A percentile compares a stretch with the other conserved stretches of the same genome.
These are phyloP conservation scores for Peziza echinospora DNA, from an alignment of 495 filamentous ascomycete species.

Conservation along the genomic window DNA sequence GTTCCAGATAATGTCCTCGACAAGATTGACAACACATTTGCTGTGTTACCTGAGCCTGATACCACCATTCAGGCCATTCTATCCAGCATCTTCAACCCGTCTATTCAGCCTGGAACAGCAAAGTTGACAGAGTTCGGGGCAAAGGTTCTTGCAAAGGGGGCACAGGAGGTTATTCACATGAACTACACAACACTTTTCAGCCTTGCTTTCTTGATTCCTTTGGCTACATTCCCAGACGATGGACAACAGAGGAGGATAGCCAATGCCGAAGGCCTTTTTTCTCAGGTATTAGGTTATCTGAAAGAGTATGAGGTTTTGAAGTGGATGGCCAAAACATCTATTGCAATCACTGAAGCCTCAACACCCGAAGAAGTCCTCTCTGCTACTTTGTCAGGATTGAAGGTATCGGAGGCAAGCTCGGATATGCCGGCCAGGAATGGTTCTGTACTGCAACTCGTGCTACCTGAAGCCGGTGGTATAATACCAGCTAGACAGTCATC, in stretches of 20 bases:
- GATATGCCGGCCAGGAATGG: constrained; percentile 4
- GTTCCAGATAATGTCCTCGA: constrained; percentile 8
- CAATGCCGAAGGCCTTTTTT: constrained; percentile 44
- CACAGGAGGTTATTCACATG: constrained; percentile 53
- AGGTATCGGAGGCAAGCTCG: constrained; percentile 12
- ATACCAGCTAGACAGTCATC: constrained; percentile 7
- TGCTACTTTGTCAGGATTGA: constrained; percentile 7
- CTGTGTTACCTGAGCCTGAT: constrained; percentile 10
- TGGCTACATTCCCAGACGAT: constrained; percentile 21
- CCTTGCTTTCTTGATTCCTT: constrained; percentile 57
- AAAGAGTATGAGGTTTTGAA: constrained; percentile 52
- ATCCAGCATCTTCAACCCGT: constrained; percentile 9
- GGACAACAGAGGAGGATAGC: constrained; percentile 1
- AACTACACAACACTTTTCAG: constrained; percentile 51
- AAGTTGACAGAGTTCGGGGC: constrained; percentile 46
- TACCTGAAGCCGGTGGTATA: constrained; percentile 12
- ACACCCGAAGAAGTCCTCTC: constrained; percentile 11
- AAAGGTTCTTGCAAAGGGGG: constrained; percentile 46
- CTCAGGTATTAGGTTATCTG: constrained; percentile 41
- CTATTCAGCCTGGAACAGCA: constrained; percentile 1
- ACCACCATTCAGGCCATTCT: constrained; percentile 10
- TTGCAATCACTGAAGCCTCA: constrained; percentile 19
- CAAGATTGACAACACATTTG: constrained; percentile 15
- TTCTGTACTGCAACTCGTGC: constrained; percentile 14
- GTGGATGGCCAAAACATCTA: constrained; percentile 50